phyloP scores from a whole-genome alignment of 164 flowering plant genomes.

The Sextonia rubra region DNA sequence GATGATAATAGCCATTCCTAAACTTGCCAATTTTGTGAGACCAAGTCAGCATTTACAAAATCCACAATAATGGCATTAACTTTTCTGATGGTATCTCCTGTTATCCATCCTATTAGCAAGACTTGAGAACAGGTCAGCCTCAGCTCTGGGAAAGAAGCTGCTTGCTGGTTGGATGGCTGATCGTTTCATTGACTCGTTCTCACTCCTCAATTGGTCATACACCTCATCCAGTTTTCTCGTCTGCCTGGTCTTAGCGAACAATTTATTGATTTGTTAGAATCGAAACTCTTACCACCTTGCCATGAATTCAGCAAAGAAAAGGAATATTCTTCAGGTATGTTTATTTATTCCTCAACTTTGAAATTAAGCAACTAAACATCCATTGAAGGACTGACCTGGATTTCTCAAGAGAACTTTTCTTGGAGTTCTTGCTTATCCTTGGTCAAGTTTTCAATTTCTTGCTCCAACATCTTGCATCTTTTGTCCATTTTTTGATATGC shows the following conservation, averaged over 20 bases:
- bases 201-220: constrained; percentile 93
- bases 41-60: no score
- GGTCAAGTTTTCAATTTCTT: constrained; percentile 70
- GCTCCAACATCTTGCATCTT: constrained; percentile 93
- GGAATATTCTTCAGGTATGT: background rate
- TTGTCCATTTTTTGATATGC: constrained; percentile 93
- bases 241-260: constrained; percentile 46
- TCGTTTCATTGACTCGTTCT: constrained; percentile 78
- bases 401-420: constrained; percentile 89
- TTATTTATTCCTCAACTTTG: background rate
- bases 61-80: constrained; percentile 36
- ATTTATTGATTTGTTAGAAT: background rate
- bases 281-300: background rate
- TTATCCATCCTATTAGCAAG: constrained; percentile 61
- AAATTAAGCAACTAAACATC: background rate
- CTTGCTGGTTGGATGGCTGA: constrained; percentile 85
- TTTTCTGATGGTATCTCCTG: constrained; percentile 60
- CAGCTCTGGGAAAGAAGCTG: constrained; percentile 61
- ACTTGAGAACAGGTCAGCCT: constrained; percentile 69
- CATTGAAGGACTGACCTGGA: constrained; percentile 48
- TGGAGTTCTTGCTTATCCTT: constrained; percentile 96
- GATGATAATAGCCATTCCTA: no score
- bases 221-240: constrained; percentile 97
- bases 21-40: no score
- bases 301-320: background rate